Conservation (phyloP, 2,329 filamentous ascomycete genomes). For the Colletotrichum limetticola region DNA sequence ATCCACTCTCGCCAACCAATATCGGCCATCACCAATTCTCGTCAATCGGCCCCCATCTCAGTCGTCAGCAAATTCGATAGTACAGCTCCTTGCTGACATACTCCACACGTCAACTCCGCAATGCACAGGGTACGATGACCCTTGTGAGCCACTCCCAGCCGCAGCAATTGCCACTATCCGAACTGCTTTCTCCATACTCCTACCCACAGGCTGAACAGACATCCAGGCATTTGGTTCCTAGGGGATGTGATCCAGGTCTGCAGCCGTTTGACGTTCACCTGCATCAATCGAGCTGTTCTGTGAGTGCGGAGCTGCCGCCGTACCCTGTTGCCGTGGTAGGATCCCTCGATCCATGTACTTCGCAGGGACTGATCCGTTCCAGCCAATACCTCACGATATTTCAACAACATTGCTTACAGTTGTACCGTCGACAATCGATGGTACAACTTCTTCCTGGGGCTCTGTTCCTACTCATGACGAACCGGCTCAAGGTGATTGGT, state of each 20-base stretch:
- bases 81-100: not conserved
- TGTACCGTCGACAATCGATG: not conserved
- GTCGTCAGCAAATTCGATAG: not conserved
- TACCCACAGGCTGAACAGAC: not conserved
- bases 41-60: not conserved
- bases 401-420: not conserved
- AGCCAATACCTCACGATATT: not conserved
- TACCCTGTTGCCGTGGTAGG: not conserved
- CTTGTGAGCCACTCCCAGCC: not conserved
- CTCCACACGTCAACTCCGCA: not conserved
- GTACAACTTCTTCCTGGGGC: not conserved
- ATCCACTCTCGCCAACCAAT: not conserved
- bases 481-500: not conserved
- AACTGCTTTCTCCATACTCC: not conserved
- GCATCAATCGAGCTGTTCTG: not conserved
- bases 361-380: not conserved
- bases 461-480: not conserved
- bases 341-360: not conserved
- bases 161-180: not conserved
- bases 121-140: not conserved
- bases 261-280: not conserved
- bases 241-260: not conserved
- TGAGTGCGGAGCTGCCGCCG: too few species aligned
- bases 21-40: not conserved
- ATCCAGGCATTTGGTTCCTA: not conserved